Percentiles rank a stretch among this genome's conserved stretches.
phyloP scores from a whole-genome alignment of 1,139 yeast genomes.

The Trichomonascaceae sp. region DNA sequence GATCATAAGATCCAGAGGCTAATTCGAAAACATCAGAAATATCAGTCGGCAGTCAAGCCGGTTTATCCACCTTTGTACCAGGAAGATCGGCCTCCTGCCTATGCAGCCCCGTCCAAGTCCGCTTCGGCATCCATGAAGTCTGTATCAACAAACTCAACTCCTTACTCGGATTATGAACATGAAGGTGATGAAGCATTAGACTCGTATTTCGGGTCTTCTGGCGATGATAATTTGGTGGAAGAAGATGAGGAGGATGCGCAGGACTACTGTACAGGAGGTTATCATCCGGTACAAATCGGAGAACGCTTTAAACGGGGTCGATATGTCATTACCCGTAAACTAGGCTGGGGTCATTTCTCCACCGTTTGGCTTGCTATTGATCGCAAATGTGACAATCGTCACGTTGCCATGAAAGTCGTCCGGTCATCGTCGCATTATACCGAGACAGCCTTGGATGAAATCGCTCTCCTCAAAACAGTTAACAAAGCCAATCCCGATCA shows the following conservation, averaged over 20 bases:
- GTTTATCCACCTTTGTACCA: constrained; percentile 4
- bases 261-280: constrained; percentile 79
- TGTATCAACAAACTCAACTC: not conserved
- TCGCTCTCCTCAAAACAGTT: constrained; percentile 50
- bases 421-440: constrained; percentile 63
- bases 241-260: constrained; percentile 58
- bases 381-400: constrained; percentile 35
- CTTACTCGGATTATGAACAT: constrained; percentile 6
- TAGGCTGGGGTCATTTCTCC: constrained; percentile 91
- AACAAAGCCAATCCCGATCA: constrained; percentile 49
- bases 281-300: constrained; percentile 77
- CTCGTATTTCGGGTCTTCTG: constrained; percentile 4
- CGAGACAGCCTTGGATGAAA: constrained; percentile 84
- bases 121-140: not conserved
- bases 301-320: constrained; percentile 54
- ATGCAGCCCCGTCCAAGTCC: not conserved
- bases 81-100: constrained; percentile 3
- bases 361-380: constrained; percentile 86
- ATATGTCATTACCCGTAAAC: constrained; percentile 65
- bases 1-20: constrained; percentile 16
- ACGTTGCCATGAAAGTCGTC: constrained; percentile 81
- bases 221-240: constrained; percentile 16
- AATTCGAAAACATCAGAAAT: not conserved
- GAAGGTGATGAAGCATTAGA: constrained; percentile 6
- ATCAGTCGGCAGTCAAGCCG: constrained; percentile 2